Percentiles rank a stretch among this genome's conserved stretches.
These are phyloP conservation scores for Epichloe typhina DNA, from an alignment of 2,329 filamentous ascomycete species.

Conservation along the genomic window DNA sequence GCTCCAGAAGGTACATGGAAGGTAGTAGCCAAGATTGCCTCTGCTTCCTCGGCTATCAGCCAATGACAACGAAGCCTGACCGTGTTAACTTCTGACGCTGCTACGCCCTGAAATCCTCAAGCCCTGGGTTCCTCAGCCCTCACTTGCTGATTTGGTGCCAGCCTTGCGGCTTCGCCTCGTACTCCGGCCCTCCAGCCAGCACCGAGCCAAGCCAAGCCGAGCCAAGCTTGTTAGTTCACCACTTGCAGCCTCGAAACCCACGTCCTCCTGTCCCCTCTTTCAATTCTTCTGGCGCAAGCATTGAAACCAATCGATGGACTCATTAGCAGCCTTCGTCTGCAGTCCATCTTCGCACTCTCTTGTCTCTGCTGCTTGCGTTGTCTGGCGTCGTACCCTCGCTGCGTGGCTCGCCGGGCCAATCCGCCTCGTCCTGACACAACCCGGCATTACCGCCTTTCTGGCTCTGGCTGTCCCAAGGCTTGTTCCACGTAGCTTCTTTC, in stretches of 20 bases:
- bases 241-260: slow-evolving; percentile 5
- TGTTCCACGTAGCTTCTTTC: slow-evolving; percentile 1
- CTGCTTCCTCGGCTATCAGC: slow-evolving; percentile 12
- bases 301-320: slow-evolving; percentile 5
- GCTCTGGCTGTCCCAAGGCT: not conserved
- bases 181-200: not conserved
- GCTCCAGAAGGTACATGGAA: not conserved
- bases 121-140: not conserved
- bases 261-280: slow-evolving; percentile 2
- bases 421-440: slow-evolving; percentile 3
- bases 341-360: not conserved
- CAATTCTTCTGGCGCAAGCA: slow-evolving; percentile 2
- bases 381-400: not conserved
- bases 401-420: slow-evolving; percentile 1
- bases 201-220: not conserved
- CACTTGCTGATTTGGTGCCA: not conserved
- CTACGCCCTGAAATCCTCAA: not conserved
- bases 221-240: not conserved
- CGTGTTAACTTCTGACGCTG: not conserved
- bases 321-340: slow-evolving; percentile 1
- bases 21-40: too few species aligned
- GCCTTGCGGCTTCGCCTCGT: not conserved
- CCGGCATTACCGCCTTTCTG: not conserved
- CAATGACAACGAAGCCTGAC: slow-evolving; percentile 11
- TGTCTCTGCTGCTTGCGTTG: not conserved